Conservation (phyloP, 192 early-diverging fungal species). For the Coemansia sp. region DNA sequence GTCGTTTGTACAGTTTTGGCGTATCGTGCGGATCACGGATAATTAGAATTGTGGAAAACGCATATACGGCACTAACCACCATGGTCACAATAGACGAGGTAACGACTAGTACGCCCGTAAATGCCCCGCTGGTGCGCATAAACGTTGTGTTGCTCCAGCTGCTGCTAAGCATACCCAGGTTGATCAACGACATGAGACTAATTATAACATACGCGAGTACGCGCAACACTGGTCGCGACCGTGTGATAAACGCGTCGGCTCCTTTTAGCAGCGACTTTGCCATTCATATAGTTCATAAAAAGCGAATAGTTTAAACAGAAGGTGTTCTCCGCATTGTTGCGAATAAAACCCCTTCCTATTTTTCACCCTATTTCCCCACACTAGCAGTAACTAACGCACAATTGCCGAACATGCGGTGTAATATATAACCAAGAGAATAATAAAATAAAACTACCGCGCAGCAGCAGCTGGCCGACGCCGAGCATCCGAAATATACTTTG, state of each 20-base stretch:
- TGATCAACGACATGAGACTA: slow-evolving; percentile 30
- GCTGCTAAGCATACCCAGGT: slow-evolving; percentile 41
- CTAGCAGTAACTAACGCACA: too few species aligned
- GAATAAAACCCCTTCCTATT: too few species aligned
- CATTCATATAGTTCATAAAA: slow-evolving; percentile 15
- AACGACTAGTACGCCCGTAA: slow-evolving; percentile 25
- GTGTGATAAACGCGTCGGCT: slow-evolving; percentile 33
- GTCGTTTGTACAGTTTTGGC: slow-evolving; percentile 20
- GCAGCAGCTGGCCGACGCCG: slow-evolving; percentile 3
- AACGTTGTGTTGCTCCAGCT: slow-evolving; percentile 45
- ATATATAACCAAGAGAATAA: too few species aligned
- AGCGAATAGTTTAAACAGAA: neutral
- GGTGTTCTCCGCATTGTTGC: too few species aligned
- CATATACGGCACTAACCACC: slow-evolving; percentile 16
- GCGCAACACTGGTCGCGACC: slow-evolving; percentile 36
- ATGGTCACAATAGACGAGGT: slow-evolving; percentile 30
- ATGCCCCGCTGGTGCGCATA: slow-evolving; percentile 48
- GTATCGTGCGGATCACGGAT: slow-evolving; percentile 12
- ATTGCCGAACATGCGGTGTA: too few species aligned
- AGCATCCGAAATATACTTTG: slow-evolving; percentile 42
- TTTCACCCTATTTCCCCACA: too few species aligned
- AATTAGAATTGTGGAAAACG: slow-evolving; percentile 16
- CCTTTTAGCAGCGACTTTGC: slow-evolving; percentile 35
- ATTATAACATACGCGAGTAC: slow-evolving; percentile 18
- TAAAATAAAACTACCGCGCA: neutral